phyloP scores from a whole-genome alignment of 208 protist genomes.

The Acanthamoeba lenticulata region DNA sequence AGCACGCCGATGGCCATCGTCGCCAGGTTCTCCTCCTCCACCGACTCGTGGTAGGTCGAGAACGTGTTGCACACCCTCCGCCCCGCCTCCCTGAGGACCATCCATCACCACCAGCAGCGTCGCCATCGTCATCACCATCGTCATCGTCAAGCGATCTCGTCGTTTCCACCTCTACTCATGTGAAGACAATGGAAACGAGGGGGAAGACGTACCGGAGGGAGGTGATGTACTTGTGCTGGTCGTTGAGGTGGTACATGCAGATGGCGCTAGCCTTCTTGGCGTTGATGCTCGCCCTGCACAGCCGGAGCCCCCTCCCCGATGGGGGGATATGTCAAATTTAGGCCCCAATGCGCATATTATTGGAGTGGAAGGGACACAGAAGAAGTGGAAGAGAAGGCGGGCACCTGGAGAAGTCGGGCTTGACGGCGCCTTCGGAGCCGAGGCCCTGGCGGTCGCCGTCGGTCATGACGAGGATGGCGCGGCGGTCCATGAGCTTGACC shows the following conservation, averaged over 20 bases:
- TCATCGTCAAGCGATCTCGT: too few relatives aligned
- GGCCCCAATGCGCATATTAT: too few relatives aligned
- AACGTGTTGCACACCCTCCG: constrained; percentile 16
- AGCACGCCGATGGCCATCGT: constrained; percentile 25
- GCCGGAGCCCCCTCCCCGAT: too few relatives aligned
- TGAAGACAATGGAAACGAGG: not conserved
- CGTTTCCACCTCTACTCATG: too few relatives aligned
- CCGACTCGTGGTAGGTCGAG: constrained; percentile 52
- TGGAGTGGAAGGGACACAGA: too few relatives aligned
- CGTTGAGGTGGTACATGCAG: constrained; percentile 60
- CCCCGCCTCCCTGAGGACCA: constrained; percentile 1
- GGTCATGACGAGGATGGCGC: constrained; percentile 34
- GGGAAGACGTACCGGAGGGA: not conserved
- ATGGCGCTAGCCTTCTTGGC: constrained; percentile 47
- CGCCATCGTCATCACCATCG: too few relatives aligned
- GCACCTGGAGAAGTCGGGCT: not conserved
- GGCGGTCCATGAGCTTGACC: constrained; percentile 39
- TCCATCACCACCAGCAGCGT: not conserved
- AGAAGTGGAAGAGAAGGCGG: not conserved
- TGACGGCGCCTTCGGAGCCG: not conserved
- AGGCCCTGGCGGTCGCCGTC: constrained; percentile 14
- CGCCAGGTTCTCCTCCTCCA: constrained; percentile 42
- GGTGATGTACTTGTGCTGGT: constrained; percentile 62
- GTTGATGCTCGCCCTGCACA: constrained; percentile 42
- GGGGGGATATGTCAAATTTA: too few relatives aligned